These are phyloP conservation scores for Pleurotus sapidus DNA, from an alignment of 768 basidiomycete genomes.

Conservation along the genomic window DNA sequence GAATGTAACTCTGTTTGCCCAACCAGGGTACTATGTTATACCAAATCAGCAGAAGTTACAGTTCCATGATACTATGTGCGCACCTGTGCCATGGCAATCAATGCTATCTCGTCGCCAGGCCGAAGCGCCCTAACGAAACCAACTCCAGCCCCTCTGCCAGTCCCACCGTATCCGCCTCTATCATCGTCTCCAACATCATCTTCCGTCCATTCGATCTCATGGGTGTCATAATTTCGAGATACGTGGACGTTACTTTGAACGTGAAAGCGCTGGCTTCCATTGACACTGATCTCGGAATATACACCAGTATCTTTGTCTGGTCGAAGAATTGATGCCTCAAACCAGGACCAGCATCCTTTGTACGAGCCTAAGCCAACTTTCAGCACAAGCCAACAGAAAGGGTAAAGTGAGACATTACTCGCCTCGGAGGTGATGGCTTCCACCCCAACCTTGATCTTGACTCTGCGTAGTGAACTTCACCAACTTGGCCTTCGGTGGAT, in stretches of 20 bases:
- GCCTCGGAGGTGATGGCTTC: conserved; percentile 18
- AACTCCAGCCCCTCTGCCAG: conserved; percentile 8
- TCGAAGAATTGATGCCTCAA: conserved; percentile 28
- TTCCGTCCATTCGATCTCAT: conserved; percentile 22
- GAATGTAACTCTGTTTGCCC: background rate
- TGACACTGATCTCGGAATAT: conserved; percentile 7
- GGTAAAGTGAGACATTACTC: background rate
- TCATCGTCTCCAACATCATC: conserved; percentile 12
- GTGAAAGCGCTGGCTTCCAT: conserved; percentile 14
- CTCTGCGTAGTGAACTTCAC: conserved; percentile 17
- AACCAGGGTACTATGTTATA: background rate
- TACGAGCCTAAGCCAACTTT: conserved; percentile 19
- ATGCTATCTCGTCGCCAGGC: conserved; percentile 18
- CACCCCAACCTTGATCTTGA: conserved; percentile 32
- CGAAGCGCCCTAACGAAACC: conserved; percentile 19
- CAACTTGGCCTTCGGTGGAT: conserved; percentile 9
- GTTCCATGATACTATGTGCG: background rate
- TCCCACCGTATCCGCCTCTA: conserved; percentile 7
- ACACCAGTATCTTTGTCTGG: conserved; percentile 4
- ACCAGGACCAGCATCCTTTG: conserved; percentile 29
- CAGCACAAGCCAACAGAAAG: background rate
- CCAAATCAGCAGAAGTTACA: background rate
- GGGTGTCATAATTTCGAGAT: conserved; percentile 10
- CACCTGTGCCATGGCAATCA: conserved; percentile 27
- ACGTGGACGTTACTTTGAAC: conserved; percentile 28